phyloP scores from a whole-genome alignment of 768 basidiomycete genomes.

The Hysterangium stoloniferum region DNA sequence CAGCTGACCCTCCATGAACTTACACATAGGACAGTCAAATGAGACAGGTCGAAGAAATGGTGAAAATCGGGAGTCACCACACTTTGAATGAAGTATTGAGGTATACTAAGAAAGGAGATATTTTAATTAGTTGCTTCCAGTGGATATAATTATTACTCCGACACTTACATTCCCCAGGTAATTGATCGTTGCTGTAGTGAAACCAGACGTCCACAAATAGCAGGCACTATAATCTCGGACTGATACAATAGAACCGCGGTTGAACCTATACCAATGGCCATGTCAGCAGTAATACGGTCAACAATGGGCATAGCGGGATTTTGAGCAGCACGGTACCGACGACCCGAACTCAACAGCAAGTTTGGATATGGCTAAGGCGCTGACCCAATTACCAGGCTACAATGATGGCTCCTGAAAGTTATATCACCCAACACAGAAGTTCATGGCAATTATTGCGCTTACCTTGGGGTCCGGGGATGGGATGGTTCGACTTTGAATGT shows the following conservation, averaged over 20 bases:
- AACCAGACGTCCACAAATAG: conserved; percentile 68
- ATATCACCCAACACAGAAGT: background rate
- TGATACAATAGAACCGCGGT: conserved; percentile 69
- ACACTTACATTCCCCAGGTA: conserved; percentile 65
- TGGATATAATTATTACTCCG: background rate
- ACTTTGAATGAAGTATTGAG: conserved; percentile 67
- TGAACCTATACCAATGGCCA: conserved; percentile 60
- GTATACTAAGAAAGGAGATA: conserved; percentile 23
- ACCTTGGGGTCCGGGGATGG: conserved; percentile 10
- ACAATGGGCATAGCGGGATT: conserved; percentile 70
- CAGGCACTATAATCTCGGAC: conserved; percentile 63
- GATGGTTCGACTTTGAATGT: conserved; percentile 2
- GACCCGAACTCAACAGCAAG: conserved; percentile 65
- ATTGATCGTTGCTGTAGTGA: conserved; percentile 74
- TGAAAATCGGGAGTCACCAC: conserved; percentile 3
- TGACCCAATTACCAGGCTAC: conserved; percentile 64
- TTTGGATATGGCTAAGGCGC: conserved; percentile 52
- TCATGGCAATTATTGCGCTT: background rate
- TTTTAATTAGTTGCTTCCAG: background rate
- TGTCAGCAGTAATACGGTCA: conserved; percentile 59
- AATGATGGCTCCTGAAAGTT: conserved; percentile 49
- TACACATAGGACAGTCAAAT: too few relatives aligned
- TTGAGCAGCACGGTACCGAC: conserved; percentile 58
- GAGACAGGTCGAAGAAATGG: conserved; percentile 6
- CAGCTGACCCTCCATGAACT: too few relatives aligned